Base-by-base conservation (phyloP, 2,329 filamentous ascomycete genomes). In the Cryphonectria carpinicola region DNA sequence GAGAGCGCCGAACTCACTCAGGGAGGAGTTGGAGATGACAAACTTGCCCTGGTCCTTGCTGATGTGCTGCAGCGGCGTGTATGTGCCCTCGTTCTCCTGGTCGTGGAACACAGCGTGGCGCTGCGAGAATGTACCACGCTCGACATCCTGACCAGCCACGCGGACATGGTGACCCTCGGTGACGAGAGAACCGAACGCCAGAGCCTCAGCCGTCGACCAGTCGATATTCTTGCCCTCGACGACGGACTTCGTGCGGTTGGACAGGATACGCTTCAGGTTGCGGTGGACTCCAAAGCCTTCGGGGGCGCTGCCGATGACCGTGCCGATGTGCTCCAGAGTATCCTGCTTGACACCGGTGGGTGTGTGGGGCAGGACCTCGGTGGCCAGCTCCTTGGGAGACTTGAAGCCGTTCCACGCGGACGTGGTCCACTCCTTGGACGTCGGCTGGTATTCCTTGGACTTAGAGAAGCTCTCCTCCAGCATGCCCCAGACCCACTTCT, bases 381-480 rank as follows among this genome's bases (percentile, higher is more conserved):
- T 96, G 43, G 95, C 95, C 74, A 99, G 87, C 83, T 99, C 96
- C 87, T 98, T 98, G 78, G 96, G 96, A 43, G 95, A 97, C 86
- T 98, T 98, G 90, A 99, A 98, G 73, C 95, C 95, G 84, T 99
- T 97, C 96, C 96, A 99, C 70, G 96, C 95, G 66, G 95, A 98
- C 11, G 96, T 98, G 76, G 97, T 90, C 96, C 96, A 99, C 84
- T 99, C 96, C 85, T 97, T 97, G 75, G 95, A 93, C 56, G 93
- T 97, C 62, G 96, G 94, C 82, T 95, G 92, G 84, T 99, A 99
- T 78, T 99, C 95, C 84, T 97, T 98, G 83, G 95, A 97, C 83
- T 95, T 94, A 78, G 94, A 88, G 82, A 98, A 99, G 84, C 94
- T 98, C 82, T 98, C 95, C 79, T 97, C 95, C 70, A 99, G 88